These are phyloP conservation scores for Escovopsis sp. DNA, from an alignment of 2,329 filamentous ascomycete species.

Conservation along the genomic window DNA sequence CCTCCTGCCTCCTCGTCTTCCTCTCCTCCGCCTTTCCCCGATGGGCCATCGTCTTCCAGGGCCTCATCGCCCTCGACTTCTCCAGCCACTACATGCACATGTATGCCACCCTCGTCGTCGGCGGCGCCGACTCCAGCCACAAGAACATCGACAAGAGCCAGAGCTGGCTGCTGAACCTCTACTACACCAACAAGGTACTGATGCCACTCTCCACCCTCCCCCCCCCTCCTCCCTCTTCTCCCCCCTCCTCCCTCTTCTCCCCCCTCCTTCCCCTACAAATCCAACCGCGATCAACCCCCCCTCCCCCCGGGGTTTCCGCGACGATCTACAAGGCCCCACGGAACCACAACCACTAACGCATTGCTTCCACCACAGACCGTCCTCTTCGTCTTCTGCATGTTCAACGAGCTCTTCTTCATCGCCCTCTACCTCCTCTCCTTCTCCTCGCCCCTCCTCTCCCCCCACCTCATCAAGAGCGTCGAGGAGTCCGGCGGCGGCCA, in stretches of 20 bases:
- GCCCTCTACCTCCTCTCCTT: conserved; percentile 95
- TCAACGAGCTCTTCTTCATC: conserved; percentile 97
- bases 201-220: conserved; percentile 2
- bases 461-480: conserved; percentile 57
- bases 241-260: too few relatives aligned
- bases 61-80: conserved; percentile 80
- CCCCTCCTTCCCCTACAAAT: not conserved
- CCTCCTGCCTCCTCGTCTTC: conserved; percentile 87
- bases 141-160: conserved; percentile 84
- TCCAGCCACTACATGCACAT: conserved; percentile 99
- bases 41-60: conserved; percentile 89
- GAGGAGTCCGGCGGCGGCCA: conserved; percentile 36
- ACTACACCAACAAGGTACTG: conserved; percentile 88
- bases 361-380: conserved; percentile 46
- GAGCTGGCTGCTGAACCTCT: conserved; percentile 82
- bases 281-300: too few relatives aligned
- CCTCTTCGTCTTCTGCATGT: conserved; percentile 74
- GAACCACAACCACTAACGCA: not conserved
- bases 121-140: conserved; percentile 66
- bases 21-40: conserved; percentile 86
- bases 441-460: conserved; percentile 77
- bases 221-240: not conserved
- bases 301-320: too few relatives aligned
- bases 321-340: too few relatives aligned
- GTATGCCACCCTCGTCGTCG: conserved; percentile 88